Conservation (phyloP, 306 rosid genomes). For the Sesbania bispinosa region DNA sequence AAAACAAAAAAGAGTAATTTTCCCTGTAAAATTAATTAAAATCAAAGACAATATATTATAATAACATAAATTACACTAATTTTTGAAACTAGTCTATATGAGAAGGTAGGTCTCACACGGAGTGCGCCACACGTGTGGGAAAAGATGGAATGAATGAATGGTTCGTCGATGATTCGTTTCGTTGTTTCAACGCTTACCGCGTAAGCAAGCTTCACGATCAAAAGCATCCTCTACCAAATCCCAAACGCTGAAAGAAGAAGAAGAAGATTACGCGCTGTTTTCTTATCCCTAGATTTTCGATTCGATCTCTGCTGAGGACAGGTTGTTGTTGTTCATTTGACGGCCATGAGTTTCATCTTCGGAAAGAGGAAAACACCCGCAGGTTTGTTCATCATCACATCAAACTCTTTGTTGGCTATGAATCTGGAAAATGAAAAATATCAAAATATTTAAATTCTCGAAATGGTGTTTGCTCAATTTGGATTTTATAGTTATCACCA, state of each 20-base stretch:
- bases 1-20: too few species aligned
- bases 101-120: not conserved
- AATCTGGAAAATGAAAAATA: not conserved
- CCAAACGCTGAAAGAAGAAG: not conserved
- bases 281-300: not conserved
- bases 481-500: not conserved
- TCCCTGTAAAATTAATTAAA: too few species aligned
- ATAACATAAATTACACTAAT: too few species aligned
- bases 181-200: slow-evolving; percentile 41
- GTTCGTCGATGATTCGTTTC: slow-evolving; percentile 35
- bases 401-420: not conserved
- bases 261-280: too few species aligned
- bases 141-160: not conserved
- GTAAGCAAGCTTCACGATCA: slow-evolving; percentile 32
- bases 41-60: too few species aligned
- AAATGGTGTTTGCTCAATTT: slow-evolving; percentile 11
- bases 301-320: too few species aligned
- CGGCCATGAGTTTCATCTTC: slow-evolving; percentile 86
- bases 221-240: not conserved
- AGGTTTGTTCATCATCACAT: slow-evolving; percentile 41
- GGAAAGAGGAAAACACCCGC: slow-evolving; percentile 96
- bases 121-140: slow-evolving; percentile 34
- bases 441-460: not conserved
- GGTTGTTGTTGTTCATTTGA: too few species aligned
- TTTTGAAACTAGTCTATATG: too few species aligned